Conservation (phyloP, 495 filamentous ascomycete species). For the Aspergillus biplanus region DNA sequence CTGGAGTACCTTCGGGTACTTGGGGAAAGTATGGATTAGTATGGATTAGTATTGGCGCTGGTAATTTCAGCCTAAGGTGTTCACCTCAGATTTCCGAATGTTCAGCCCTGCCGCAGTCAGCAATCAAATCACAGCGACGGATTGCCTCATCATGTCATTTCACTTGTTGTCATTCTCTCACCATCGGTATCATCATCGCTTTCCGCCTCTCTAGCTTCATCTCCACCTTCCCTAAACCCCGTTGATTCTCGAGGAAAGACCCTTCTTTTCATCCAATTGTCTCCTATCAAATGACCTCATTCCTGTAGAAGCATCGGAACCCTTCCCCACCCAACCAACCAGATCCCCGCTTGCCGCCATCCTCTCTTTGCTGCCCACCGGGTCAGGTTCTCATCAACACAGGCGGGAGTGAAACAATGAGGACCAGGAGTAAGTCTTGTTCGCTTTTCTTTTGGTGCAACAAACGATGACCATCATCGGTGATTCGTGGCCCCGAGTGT, state of each 20-base stretch:
- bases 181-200: background rate
- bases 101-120: conserved; percentile 1
- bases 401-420: background rate
- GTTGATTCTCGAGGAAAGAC: background rate
- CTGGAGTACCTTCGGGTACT: background rate
- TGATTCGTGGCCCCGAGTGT: background rate
- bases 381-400: background rate
- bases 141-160: conserved; percentile 1
- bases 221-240: conserved; percentile 3
- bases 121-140: background rate
- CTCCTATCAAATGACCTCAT: conserved; percentile 5
- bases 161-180: background rate
- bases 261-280: background rate
- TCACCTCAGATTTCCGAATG: background rate
- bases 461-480: no score
- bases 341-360: background rate
- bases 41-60: no score
- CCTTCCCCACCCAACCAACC: background rate
- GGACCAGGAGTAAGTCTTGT: background rate
- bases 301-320: background rate
- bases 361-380: conserved; percentile 3
- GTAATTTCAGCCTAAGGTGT: no score
- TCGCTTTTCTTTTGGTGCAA: no score
- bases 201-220: background rate
- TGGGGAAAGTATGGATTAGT: background rate